Percentiles rank a stretch among this genome's conserved stretches.
phyloP scores from a whole-genome alignment of 345 rosid genomes.

The Noccaea caerulescens region DNA sequence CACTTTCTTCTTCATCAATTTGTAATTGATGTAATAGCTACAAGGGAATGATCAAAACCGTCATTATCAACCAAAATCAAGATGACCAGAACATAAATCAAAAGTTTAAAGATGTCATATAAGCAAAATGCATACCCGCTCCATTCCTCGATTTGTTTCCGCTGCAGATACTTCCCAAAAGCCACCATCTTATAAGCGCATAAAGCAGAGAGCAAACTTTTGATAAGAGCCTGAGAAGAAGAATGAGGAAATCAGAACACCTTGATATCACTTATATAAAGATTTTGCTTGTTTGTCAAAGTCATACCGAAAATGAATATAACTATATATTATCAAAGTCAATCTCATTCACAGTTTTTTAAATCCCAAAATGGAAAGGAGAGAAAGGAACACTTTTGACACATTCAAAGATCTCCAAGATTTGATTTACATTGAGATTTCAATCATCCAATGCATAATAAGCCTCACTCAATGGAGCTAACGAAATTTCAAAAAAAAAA shows the following conservation, averaged over 20 bases:
- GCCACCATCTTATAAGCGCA: conserved; percentile 74
- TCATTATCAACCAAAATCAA: conserved; percentile 25
- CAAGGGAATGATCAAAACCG: conserved; percentile 16
- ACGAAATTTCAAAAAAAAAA: not conserved
- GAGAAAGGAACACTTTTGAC: conserved; percentile 23
- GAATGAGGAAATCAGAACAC: conserved; percentile 24
- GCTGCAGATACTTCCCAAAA: conserved; percentile 87
- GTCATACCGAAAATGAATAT: conserved; percentile 27
- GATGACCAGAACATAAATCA: not conserved
- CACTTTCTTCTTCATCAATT: conserved; percentile 93
- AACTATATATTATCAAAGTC: conserved; percentile 40
- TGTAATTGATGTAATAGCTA: conserved; percentile 94
- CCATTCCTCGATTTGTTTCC: conserved; percentile 90
- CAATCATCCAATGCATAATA: conserved; percentile 11
- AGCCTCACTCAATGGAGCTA: conserved; percentile 14
- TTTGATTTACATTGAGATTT: conserved; percentile 15
- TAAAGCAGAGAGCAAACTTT: conserved; percentile 13
- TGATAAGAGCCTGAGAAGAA: conserved; percentile 33
- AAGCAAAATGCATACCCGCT: conserved; percentile 56
- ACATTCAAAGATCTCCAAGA: conserved; percentile 21
- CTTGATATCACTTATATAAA: conserved; percentile 38
- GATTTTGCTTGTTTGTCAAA: conserved; percentile 37
- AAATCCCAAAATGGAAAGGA: conserved; percentile 24
- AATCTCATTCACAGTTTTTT: conserved; percentile 12
- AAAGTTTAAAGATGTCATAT: conserved; percentile 6